A percentile compares a stretch with the other conserved stretches of the same genome.
phyloP scores from a whole-genome alignment of 78 protist species.

The Protostelium mycophagum region DNA sequence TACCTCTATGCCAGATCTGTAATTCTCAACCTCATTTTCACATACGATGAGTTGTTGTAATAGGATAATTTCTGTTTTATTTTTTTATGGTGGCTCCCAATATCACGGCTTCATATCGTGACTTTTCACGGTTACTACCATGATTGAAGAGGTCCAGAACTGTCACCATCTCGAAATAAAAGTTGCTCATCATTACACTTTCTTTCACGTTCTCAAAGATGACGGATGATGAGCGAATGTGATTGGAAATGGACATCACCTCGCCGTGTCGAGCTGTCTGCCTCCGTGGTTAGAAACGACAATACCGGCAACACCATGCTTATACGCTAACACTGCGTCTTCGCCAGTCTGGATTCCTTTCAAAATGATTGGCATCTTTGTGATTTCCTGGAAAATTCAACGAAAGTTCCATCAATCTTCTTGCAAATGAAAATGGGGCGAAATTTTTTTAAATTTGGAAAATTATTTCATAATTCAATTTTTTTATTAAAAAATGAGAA shows the following conservation, averaged over 20 bases:
- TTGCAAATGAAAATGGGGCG: too few relatives aligned
- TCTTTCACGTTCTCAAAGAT: not conserved
- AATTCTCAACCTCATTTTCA: too few relatives aligned
- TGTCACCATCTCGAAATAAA: not conserved
- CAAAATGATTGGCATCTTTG: slow-evolving; percentile 64
- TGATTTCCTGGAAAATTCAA: slow-evolving; percentile 23
- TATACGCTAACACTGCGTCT: slow-evolving; percentile 66
- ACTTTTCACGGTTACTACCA: not conserved
- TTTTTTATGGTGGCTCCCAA: too few relatives aligned
- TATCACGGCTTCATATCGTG: too few relatives aligned
- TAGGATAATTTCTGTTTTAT: too few relatives aligned
- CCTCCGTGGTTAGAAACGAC: slow-evolving; percentile 80
- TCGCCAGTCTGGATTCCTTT: slow-evolving; percentile 70
- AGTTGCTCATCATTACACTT: not conserved
- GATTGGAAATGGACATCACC: not conserved
- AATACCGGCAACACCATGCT: slow-evolving; percentile 62
- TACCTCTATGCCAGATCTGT: slow-evolving; percentile 45
- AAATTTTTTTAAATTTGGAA: too few relatives aligned
- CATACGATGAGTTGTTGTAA: too few relatives aligned
- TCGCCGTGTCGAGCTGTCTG: slow-evolving; percentile 72
- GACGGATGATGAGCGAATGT: not conserved
- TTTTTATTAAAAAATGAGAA: too few relatives aligned
- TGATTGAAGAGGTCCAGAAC: not conserved
- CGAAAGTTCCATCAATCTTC: too few relatives aligned
- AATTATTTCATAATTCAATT: too few relatives aligned